Conservation (phyloP, 768 basidiomycete genomes). For the Hortiboletus flavorubellus region DNA sequence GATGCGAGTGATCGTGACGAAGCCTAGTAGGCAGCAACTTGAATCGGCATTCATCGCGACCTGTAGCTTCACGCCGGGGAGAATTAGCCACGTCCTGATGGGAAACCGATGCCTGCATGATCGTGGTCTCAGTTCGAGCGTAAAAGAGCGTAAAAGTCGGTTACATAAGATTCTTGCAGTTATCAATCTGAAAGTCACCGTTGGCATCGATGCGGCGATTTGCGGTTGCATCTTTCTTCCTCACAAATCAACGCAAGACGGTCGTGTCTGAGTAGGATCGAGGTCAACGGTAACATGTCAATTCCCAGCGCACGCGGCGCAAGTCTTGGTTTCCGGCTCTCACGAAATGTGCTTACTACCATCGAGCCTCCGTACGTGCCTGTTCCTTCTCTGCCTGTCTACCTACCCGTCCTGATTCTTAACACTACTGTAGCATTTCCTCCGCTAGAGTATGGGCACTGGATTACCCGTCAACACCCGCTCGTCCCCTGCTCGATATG, state of each 20-base stretch:
- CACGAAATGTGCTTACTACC: constrained; percentile 40
- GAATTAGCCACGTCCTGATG: no score
- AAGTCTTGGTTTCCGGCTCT: constrained; percentile 35
- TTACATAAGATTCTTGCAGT: no score
- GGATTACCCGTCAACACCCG: constrained; percentile 39
- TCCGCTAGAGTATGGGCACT: constrained; percentile 55
- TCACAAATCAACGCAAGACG: not conserved
- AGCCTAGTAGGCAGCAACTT: no score
- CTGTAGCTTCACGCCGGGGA: no score
- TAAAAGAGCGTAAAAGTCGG: no score
- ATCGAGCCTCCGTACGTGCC: constrained; percentile 44
- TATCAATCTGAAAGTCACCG: no score
- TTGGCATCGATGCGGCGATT: not conserved
- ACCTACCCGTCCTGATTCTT: not conserved
- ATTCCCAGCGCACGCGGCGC: not conserved
- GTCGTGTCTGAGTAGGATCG: not conserved
- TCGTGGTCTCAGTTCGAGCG: no score
- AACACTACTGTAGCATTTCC: constrained; percentile 43
- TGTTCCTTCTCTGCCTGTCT: no score
- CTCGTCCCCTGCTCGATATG: constrained; percentile 60
- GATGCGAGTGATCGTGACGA: no score
- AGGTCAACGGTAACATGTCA: constrained; percentile 1
- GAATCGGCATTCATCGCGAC: no score
- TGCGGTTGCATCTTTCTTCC: not conserved
- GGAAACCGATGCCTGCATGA: no score